Conservation (phyloP, 805 yeast species). For the Yarrowia sp. region DNA sequence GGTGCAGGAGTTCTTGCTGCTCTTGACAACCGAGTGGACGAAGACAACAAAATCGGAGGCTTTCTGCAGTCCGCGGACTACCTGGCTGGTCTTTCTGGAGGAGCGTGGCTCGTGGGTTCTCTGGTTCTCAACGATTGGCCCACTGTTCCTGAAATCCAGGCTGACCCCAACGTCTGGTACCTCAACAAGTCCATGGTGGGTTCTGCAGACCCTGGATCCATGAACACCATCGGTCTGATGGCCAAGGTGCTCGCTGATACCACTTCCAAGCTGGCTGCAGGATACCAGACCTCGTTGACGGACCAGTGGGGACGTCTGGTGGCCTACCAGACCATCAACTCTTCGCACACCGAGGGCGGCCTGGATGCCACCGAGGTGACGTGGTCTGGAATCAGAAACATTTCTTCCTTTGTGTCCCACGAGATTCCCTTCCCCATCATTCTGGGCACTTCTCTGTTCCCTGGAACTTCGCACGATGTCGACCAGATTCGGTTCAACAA, state of each 20-base stretch:
- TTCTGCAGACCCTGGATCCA: slow-evolving; percentile 69
- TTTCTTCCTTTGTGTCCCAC: slow-evolving; percentile 56
- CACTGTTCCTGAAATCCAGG: slow-evolving; percentile 57
- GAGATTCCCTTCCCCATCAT: slow-evolving; percentile 71
- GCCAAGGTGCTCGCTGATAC: slow-evolving; percentile 49
- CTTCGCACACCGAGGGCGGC: slow-evolving; percentile 63
- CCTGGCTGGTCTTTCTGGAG: slow-evolving; percentile 76
- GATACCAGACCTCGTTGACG: slow-evolving; percentile 63
- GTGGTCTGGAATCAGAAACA: slow-evolving; percentile 55
- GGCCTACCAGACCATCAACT: slow-evolving; percentile 66
- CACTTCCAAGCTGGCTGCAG: slow-evolving; percentile 56
- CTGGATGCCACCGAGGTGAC: slow-evolving; percentile 43
- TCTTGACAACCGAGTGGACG: slow-evolving; percentile 65
- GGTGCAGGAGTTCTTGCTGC: slow-evolving; percentile 86
- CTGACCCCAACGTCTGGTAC: slow-evolving; percentile 58
- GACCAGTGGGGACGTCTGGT: slow-evolving; percentile 82
- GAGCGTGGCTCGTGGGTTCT: slow-evolving; percentile 73
- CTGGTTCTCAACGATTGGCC: slow-evolving; percentile 69
- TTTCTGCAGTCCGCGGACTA: slow-evolving; percentile 67
- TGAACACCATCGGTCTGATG: slow-evolving; percentile 54
- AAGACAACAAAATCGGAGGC: slow-evolving; percentile 50
- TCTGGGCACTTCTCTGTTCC: slow-evolving; percentile 40
- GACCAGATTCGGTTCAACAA: slow-evolving; percentile 13
- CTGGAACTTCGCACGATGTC: slow-evolving; percentile 2
- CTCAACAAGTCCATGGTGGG: slow-evolving; percentile 55